phyloP scores from a whole-genome alignment of 192 early-diverging fungal species.

The Funneliformis mosseae region DNA sequence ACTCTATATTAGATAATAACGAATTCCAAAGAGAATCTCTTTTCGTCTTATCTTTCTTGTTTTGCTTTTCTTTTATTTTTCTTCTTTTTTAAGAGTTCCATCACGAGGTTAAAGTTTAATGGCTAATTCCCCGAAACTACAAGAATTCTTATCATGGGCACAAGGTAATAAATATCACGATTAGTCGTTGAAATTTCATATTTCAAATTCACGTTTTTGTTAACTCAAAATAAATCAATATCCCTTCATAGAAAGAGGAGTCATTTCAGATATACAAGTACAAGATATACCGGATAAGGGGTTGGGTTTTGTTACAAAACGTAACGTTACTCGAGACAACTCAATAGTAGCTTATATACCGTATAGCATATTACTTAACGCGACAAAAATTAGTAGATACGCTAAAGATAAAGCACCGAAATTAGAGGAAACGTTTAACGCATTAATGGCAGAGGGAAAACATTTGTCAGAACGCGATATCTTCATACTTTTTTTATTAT shows the following conservation, averaged over 20 bases:
- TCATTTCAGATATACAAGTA: slow-evolving; percentile 8
- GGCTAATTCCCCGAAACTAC: not conserved
- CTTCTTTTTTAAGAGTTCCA: not conserved
- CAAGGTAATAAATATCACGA: not conserved
- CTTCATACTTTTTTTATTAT: slow-evolving; percentile 49
- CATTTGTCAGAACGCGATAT: slow-evolving; percentile 40
- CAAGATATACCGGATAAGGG: slow-evolving; percentile 28
- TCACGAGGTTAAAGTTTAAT: too few relatives aligned
- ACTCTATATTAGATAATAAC: too few relatives aligned
- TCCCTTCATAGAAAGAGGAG: not conserved
- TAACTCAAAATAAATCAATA: not conserved
- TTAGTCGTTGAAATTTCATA: not conserved
- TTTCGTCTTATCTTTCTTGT: too few relatives aligned
- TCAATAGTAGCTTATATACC: slow-evolving; percentile 17
- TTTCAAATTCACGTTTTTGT: not conserved
- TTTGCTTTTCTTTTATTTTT: not conserved
- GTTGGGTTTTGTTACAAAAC: slow-evolving; percentile 6
- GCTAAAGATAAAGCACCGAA: slow-evolving; percentile 34
- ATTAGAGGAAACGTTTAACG: slow-evolving; percentile 11
- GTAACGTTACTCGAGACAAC: not conserved
- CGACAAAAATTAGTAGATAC: slow-evolving; percentile 11
- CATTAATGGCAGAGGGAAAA: not conserved
- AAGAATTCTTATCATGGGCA: slow-evolving; percentile 1
- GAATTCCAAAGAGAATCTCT: too few relatives aligned
- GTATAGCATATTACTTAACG: not conserved